Evolutionary conservation across 176 grass and related monocot species (phyloP), one percentile per base, ranked within the genome.

Genomic region (Musa schizocarpa): DNA sequence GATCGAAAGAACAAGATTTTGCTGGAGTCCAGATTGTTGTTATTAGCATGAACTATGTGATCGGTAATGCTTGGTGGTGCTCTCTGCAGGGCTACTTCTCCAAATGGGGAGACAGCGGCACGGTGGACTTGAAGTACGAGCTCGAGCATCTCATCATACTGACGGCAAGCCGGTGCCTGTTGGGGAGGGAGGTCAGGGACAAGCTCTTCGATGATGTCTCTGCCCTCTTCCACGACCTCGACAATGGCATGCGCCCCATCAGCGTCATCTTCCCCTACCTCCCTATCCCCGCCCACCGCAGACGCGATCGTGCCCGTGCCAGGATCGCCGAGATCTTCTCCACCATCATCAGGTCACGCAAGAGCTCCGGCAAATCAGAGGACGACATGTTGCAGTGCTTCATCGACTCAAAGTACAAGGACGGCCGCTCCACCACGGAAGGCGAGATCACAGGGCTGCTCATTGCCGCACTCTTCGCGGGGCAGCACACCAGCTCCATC

Each of bases 341-440:
- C 43, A 85, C 88, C 66, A 98, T 98, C 73, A 98, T 98, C 73
- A 90, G 84, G 25, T 91, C 90, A 70, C 90, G 95, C 78, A 98
- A 98, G 86, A 69, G 75, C 69, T 90, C 84, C 57, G 88, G 90
- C 81, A 84, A 79, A 27, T 77, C 82, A 0, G 95, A 94, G 74
- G 86, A 91, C 79, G 95, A 98, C 83, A 98, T 98, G 95, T 80
- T 98, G 73, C 95, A 98, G 66, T 93, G 86, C 84, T 98, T 98
- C 80, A 98, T 98, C 58, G 90, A 98, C 65, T 98, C 95, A 49
- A 98, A 88, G 84, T 98, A 98, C 86, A 98, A 94, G 76, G 88
- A 91, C 61, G 95, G 95, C 9, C 88, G 90, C 49, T 19, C 82
- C 25, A 91, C 95, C 13, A 94, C 88, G 2, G 95, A 98, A 78